Percentiles rank a stretch among this genome's conserved stretches.
Evolutionary conservation across 177 flowering plant species (phyloP).

Genomic region (Vitis hybrid): DNA sequence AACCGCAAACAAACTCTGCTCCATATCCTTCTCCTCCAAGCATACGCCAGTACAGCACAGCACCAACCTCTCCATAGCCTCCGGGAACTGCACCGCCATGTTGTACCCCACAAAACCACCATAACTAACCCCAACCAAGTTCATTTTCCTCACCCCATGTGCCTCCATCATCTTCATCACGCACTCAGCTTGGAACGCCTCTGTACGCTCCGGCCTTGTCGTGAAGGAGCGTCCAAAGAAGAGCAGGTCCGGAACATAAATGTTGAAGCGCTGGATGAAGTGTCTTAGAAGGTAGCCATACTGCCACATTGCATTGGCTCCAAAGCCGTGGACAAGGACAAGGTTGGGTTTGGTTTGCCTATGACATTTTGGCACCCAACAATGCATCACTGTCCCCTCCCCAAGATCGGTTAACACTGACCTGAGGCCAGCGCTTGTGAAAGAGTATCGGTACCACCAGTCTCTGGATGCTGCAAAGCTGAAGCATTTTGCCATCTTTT

Average conservation of each 20-base stretch:
- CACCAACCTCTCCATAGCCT: slow-evolving; percentile 36
- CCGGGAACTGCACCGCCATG: slow-evolving; percentile 34
- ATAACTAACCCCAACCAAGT: slow-evolving; percentile 42
- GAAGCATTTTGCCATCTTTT: slow-evolving; percentile 18
- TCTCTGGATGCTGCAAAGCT: slow-evolving; percentile 47
- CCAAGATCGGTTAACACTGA: slow-evolving; percentile 30
- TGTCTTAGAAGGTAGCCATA: slow-evolving; percentile 28
- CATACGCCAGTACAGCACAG: slow-evolving; percentile 39
- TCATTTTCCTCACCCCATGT: slow-evolving; percentile 19
- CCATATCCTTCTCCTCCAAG: slow-evolving; percentile 38
- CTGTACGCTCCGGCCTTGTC: slow-evolving; percentile 31
- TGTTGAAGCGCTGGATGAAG: slow-evolving; percentile 30
- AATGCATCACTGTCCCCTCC: slow-evolving; percentile 49
- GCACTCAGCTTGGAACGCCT: slow-evolving; percentile 43
- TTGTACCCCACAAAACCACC: slow-evolving; percentile 52
- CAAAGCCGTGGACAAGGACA: slow-evolving; percentile 54
- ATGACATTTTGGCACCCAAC: slow-evolving; percentile 45
- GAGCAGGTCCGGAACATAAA: slow-evolving; percentile 49
- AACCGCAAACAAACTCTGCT: slow-evolving; percentile 26
- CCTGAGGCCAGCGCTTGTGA: slow-evolving; percentile 40
- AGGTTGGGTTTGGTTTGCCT: slow-evolving; percentile 32
- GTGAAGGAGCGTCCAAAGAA: slow-evolving; percentile 50
- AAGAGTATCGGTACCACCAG: slow-evolving; percentile 31
- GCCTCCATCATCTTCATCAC: slow-evolving; percentile 30
- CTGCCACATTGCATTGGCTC: slow-evolving; percentile 69